Conservation (phyloP, 176 grass and related monocot species). For the Oryza glumipatula region DNA sequence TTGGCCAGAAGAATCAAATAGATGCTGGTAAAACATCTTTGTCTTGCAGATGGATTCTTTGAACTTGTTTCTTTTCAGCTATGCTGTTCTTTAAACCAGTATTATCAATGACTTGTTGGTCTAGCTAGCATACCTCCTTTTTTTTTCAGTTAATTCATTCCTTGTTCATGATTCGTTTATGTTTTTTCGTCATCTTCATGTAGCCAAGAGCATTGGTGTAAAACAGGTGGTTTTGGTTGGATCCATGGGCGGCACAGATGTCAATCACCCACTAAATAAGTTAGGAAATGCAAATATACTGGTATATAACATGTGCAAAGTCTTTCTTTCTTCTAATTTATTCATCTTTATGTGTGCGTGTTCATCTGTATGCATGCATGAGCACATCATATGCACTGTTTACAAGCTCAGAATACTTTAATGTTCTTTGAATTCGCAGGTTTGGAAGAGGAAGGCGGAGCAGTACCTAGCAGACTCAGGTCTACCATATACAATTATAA, state of each 20-base stretch:
- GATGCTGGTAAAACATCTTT: slow-evolving; percentile 65
- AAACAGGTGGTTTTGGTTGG: slow-evolving; percentile 87
- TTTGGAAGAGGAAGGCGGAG: slow-evolving; percentile 92
- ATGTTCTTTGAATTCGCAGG: slow-evolving; percentile 31
- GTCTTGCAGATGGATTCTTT: slow-evolving; percentile 1
- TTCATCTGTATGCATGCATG: neutral
- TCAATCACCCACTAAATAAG: slow-evolving; percentile 83
- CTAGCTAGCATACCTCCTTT: neutral
- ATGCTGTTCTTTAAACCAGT: neutral
- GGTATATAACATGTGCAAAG: slow-evolving; percentile 27
- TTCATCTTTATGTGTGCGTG: neutral
- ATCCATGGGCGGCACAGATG: slow-evolving; percentile 93
- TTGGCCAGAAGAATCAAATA: slow-evolving; percentile 97
- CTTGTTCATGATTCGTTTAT: neutral
- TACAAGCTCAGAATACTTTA: neutral
- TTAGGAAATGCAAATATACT: slow-evolving; percentile 88
- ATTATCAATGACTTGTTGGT: neutral
- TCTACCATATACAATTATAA: slow-evolving; percentile 89
- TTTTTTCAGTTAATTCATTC: neutral
- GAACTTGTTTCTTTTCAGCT: slow-evolving; percentile 17
- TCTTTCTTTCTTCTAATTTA: neutral
- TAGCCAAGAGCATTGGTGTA: slow-evolving; percentile 74
- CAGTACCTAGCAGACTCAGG: slow-evolving; percentile 88
- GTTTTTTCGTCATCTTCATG: neutral
- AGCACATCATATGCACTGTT: neutral